Evolutionary conservation across 306 rosid genomes (phyloP), one percentile per base, ranked within the genome.

Genomic region (Cotoneaster glaucophyllus): DNA sequence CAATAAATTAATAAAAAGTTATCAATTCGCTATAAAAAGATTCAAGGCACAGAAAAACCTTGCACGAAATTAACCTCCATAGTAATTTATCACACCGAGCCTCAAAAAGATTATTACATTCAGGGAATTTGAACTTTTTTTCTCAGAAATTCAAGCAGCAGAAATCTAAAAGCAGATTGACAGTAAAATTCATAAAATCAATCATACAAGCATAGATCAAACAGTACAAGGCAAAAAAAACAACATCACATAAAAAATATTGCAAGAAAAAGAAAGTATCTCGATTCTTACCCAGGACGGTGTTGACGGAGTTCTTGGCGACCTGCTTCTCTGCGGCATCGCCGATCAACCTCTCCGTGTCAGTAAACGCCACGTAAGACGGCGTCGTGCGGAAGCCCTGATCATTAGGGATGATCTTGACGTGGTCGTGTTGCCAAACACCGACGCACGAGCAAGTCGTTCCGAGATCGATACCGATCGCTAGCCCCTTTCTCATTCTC

Each of bases 321-420:
- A 90, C 97, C 86, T 92, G 96, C 52, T 92, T 88, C 93, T 92
- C 90, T 1, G 96, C 96, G 0, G 93, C 97, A 56, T 92, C 92
- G 0, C 97, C 93, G 58, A 92, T 90, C 86, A 92, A 74, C 18
- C 97, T 80, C 58, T 92, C 97, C 15, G 81, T 61, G 4, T 92
- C 97, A 0, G 97, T 92, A 64, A 92, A 92, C 0, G 85, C 97
- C 1, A 92, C 94, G 54, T 90, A 90, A 4, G 96, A 93, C 12
- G 96, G 97, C 15, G 93, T 93, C 2, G 94, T 93, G 21, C 91
- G 73, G 85, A 90, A 88, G 0, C 97, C 96, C 68, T 93, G 97
- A 24, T 92, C 97, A 22, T 92, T 90, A 10, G 97, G 96, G 0
- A 92, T 88, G 63, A 92, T 92, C 81, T 90, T 93, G 0, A 90